Percentiles rank a stretch among this genome's conserved stretches.
phyloP scores from a whole-genome alignment of 179 eudicot species.

The Sideroxylon spinosum region DNA sequence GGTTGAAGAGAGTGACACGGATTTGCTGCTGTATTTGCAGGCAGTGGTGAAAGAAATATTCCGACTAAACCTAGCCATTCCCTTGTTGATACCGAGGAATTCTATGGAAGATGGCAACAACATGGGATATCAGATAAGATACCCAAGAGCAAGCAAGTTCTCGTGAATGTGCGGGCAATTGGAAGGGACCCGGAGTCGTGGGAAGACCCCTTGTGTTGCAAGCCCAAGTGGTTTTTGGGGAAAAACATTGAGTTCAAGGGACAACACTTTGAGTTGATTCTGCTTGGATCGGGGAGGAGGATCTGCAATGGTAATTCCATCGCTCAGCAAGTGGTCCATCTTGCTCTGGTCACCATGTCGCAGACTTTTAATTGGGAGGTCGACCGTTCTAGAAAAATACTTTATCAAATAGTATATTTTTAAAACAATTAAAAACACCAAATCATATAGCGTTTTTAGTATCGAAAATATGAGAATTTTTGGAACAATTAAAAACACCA shows the following conservation, averaged over 20 bases:
- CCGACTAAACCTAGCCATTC: not conserved
- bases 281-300: not conserved
- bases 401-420: too few species aligned
- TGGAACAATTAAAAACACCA: too few species aligned
- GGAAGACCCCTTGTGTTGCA: not conserved
- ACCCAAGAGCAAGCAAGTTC: slow-evolving; percentile 14
- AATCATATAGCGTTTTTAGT: too few species aligned
- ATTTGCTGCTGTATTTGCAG: not conserved
- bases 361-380: slow-evolving; percentile 11
- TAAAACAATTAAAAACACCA: too few species aligned
- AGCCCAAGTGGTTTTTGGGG: not conserved
- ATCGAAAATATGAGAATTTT: too few species aligned
- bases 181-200: not conserved
- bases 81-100: not conserved
- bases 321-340: not conserved
- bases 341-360: not conserved
- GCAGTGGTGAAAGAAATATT: slow-evolving; percentile 13
- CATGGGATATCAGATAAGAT: not conserved
- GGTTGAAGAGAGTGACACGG: slow-evolving; percentile 7
- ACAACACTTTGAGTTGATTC: not conserved
- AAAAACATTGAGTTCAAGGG: not conserved
- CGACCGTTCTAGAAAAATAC: too few species aligned
- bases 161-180: slow-evolving; percentile 9
- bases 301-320: not conserved
- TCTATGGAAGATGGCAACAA: slow-evolving; percentile 1